Evolutionary conservation across 73 alveolate genomes (phyloP).

Genomic region (Uronychia setigera): DNA sequence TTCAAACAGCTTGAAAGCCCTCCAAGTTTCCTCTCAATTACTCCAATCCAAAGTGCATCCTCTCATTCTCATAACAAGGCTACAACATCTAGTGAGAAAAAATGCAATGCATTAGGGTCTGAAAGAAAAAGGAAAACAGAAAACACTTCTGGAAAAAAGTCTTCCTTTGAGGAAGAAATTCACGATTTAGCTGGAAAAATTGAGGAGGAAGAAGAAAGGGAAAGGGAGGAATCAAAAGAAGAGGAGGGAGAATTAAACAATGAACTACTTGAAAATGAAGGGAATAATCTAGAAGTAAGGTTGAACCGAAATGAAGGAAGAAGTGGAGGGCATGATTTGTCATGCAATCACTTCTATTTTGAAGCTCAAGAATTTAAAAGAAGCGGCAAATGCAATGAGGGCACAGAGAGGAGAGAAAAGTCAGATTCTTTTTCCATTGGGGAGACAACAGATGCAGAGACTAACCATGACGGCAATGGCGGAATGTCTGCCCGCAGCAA

Average conservation of each 20-base stretch:
- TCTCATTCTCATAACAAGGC: neutral
- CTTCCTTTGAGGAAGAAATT: neutral
- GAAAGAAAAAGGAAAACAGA: neutral
- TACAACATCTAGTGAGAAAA: neutral
- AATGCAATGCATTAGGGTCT: neutral
- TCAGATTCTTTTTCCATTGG: neutral
- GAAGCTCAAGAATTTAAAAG: too few relatives aligned
- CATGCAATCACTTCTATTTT: neutral
- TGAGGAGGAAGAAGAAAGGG: neutral
- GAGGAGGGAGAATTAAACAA: neutral
- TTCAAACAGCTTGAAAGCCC: neutral
- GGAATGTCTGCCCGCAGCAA: constrained; percentile 1
- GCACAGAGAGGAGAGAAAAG: neutral
- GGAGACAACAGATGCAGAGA: neutral
- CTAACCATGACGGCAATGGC: neutral
- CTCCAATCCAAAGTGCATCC: neutral
- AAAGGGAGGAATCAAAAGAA: neutral
- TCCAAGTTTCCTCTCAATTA: neutral
- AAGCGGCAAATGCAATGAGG: too few relatives aligned
- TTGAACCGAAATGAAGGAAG: neutral
- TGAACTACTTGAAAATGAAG: neutral
- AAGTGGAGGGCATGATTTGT: neutral
- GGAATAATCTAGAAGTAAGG: neutral
- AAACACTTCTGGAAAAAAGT: neutral
- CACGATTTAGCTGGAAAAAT: neutral